Percentiles rank a stretch among this genome's conserved stretches.
These are phyloP conservation scores for Chrysosporium queenslandicum DNA, from an alignment of 2,329 filamentous ascomycete species.

Conservation along the genomic window DNA sequence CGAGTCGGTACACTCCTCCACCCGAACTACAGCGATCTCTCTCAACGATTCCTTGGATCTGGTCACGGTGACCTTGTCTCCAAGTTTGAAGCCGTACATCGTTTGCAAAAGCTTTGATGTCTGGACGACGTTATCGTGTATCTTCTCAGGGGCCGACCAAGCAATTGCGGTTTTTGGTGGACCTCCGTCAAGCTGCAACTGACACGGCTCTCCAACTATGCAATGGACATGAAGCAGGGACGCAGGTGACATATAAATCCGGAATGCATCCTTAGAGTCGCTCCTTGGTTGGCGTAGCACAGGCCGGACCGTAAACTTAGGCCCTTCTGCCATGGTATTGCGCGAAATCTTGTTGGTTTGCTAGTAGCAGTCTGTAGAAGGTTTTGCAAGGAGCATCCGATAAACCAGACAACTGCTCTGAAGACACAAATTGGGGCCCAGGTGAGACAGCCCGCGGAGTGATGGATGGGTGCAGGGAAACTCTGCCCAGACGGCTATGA, in stretches of 20 bases:
- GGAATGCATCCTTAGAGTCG: conserved; percentile 48
- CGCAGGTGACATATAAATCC: conserved; percentile 48
- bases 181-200: conserved; percentile 23
- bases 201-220: conserved; percentile 50
- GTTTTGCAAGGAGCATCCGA: not conserved
- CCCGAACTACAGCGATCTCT: conserved; percentile 48
- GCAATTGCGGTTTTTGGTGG: conserved; percentile 49
- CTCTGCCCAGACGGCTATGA: not conserved
- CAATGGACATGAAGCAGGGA: conserved; percentile 48
- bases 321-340: conserved; percentile 30
- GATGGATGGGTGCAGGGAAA: not conserved
- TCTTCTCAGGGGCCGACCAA: conserved; percentile 52
- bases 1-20: conserved; percentile 48
- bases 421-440: too few relatives aligned
- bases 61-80: conserved; percentile 56
- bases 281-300: conserved; percentile 39
- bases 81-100: conserved; percentile 60
- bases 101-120: conserved; percentile 65
- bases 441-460: too few relatives aligned
- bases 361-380: not conserved
- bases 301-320: conserved; percentile 47
- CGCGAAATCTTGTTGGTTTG: not conserved
- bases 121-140: conserved; percentile 59
- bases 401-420: too few relatives aligned
- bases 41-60: conserved; percentile 43